Conservation (phyloP, 345 rosid species). For the Acer negundo region DNA sequence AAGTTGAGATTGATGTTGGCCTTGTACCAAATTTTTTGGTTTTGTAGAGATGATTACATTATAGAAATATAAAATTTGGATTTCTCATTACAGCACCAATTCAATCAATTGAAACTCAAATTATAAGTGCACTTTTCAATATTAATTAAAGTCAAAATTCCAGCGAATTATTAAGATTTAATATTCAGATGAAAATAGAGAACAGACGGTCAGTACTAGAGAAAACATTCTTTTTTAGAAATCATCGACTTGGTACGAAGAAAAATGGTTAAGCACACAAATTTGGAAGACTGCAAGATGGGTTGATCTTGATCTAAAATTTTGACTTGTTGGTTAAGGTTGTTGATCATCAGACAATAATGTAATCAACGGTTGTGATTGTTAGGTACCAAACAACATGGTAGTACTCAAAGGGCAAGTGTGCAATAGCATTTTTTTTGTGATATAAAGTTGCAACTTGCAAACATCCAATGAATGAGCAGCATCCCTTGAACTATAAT, state of each 20-base stretch:
- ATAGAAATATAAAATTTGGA: background rate
- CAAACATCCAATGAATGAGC: background rate
- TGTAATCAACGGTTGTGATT: background rate
- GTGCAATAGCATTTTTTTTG: no score
- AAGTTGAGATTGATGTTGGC: background rate
- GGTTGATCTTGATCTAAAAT: background rate
- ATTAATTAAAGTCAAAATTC: no score
- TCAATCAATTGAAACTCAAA: no score
- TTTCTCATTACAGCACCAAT: no score
- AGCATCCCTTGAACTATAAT: no score
- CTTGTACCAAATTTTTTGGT: background rate
- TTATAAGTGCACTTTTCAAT: no score
- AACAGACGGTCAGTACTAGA: no score
- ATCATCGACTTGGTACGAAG: no score
- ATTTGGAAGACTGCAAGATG: background rate
- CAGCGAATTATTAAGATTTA: no score
- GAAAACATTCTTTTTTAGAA: no score
- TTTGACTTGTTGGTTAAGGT: background rate
- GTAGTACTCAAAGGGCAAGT: background rate
- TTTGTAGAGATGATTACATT: constrained; percentile 23
- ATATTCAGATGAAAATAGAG: no score
- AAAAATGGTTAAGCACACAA: background rate
- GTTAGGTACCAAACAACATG: background rate
- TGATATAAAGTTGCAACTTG: background rate
- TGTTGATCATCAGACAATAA: background rate